These are phyloP conservation scores for Gossypium raimondii DNA, from an alignment of 345 rosid genomes.

Conservation along the genomic window DNA sequence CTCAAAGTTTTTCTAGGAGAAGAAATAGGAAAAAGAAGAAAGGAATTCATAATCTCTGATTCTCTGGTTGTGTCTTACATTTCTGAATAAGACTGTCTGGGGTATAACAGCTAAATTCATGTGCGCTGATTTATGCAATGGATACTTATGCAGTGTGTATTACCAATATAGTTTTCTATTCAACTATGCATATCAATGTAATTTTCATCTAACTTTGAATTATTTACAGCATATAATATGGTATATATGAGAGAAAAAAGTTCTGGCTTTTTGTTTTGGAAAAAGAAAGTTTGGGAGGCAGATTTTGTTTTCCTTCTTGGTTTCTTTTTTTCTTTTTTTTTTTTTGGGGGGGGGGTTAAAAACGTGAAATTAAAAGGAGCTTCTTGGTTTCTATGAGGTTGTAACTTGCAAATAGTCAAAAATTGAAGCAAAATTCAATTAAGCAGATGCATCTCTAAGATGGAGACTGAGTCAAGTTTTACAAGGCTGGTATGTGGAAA, in stretches of 20 bases:
- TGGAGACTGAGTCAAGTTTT: neutral
- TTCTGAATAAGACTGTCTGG: neutral
- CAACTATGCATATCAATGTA: neutral
- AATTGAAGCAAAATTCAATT: neutral
- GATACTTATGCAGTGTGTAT: neutral
- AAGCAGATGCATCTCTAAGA: neutral
- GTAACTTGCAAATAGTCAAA: neutral
- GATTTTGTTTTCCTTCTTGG: neutral
- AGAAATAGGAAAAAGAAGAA: neutral
- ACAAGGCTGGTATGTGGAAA: neutral
- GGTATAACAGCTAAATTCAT: neutral
- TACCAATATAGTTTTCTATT: neutral
- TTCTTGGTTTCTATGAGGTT: neutral
- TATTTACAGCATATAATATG: neutral
- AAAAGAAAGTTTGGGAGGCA: neutral
- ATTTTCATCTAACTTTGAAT: neutral
- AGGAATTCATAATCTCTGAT: neutral
- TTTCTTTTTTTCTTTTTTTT: neutral
- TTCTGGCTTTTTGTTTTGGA: neutral
- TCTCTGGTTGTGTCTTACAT: neutral
- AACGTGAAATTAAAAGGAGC: neutral
- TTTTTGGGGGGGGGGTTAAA: neutral
- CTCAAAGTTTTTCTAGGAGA: neutral
- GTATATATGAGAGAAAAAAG: neutral
- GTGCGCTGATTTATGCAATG: neutral